Conservation (phyloP, 495 filamentous ascomycete species). For the Darksidea phi region DNA sequence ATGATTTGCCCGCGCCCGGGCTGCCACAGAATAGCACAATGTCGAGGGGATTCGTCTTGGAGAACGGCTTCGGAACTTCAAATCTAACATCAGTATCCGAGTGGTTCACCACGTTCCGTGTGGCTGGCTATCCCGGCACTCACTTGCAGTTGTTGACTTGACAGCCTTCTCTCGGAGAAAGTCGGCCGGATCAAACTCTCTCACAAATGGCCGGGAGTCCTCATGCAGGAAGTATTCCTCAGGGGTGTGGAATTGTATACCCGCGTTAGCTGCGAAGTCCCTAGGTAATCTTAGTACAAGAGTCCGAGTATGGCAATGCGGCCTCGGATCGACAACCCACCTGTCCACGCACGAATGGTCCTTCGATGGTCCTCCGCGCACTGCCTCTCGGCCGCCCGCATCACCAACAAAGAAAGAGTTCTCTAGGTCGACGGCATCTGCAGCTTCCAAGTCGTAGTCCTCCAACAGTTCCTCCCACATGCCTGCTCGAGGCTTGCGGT, state of each 20-base stretch:
- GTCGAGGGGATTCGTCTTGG: constrained; percentile 65
- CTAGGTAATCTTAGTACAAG: constrained; percentile 41
- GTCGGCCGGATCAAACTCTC: constrained; percentile 64
- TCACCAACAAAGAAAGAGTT: constrained; percentile 86
- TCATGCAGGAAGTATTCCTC: constrained; percentile 85
- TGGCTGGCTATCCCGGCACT: constrained; percentile 36
- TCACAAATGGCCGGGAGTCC: constrained; percentile 57
- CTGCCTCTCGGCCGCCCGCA: constrained; percentile 62
- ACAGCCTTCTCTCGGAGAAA: constrained; percentile 47
- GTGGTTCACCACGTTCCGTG: constrained; percentile 8
- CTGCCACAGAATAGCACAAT: constrained; percentile 84
- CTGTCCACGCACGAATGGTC: constrained; percentile 81
- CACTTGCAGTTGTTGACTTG: constrained; percentile 40
- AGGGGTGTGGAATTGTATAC: constrained; percentile 76
- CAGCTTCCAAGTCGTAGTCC: constrained; percentile 66
- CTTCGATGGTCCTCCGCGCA: constrained; percentile 42
- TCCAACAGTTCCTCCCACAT: constrained; percentile 86
- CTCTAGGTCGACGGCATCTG: constrained; percentile 60
- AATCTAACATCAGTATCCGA: constrained; percentile 12
- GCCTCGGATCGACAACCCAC: constrained; percentile 40
- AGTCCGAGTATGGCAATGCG: constrained; percentile 1
- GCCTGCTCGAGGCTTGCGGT: constrained; percentile 79
- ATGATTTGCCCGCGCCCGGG: constrained; percentile 86
- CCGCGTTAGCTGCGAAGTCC: constrained; percentile 79
- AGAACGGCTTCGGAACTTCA: constrained; percentile 48